A percentile compares a stretch with the other conserved stretches of the same genome.
These are phyloP conservation scores for Cicer cuneatum DNA, from an alignment of 306 rosid species.

Conservation along the genomic window DNA sequence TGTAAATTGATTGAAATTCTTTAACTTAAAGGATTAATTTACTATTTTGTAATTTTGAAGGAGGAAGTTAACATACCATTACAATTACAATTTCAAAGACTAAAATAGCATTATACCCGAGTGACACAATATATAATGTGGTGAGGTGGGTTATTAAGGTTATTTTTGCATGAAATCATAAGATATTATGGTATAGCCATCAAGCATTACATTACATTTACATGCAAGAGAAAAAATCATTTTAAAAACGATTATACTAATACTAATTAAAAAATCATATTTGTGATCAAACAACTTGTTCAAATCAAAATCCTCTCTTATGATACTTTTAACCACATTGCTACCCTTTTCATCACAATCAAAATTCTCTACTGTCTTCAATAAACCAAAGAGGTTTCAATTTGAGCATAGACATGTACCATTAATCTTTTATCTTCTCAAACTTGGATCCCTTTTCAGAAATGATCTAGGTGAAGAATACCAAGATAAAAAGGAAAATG, in stretches of 20 bases:
- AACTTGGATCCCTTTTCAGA: slow-evolving; percentile 34
- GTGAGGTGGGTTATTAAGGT: no score
- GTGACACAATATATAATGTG: no score
- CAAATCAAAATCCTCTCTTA: slow-evolving; percentile 42
- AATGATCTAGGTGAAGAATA: slow-evolving; percentile 75
- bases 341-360: slow-evolving; percentile 38
- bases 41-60: no score
- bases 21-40: no score
- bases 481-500: slow-evolving; percentile 86
- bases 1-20: no score
- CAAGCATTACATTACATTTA: slow-evolving; percentile 17
- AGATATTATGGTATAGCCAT: background rate
- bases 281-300: slow-evolving; percentile 37
- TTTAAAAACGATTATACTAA: background rate
- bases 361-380: slow-evolving; percentile 32
- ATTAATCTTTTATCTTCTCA: slow-evolving; percentile 42
- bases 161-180: slow-evolving; percentile 4
- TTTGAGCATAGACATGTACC: slow-evolving; percentile 19
- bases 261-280: slow-evolving; percentile 32
- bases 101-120: no score
- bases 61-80: no score
- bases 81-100: no score
- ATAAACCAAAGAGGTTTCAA: slow-evolving; percentile 38
- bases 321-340: slow-evolving; percentile 30
- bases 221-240: background rate